Evolutionary conservation across 768 basidiomycete genomes (phyloP), one percentile per base, ranked within the genome.

Genomic region (Dacryopinax spathularia): DNA sequence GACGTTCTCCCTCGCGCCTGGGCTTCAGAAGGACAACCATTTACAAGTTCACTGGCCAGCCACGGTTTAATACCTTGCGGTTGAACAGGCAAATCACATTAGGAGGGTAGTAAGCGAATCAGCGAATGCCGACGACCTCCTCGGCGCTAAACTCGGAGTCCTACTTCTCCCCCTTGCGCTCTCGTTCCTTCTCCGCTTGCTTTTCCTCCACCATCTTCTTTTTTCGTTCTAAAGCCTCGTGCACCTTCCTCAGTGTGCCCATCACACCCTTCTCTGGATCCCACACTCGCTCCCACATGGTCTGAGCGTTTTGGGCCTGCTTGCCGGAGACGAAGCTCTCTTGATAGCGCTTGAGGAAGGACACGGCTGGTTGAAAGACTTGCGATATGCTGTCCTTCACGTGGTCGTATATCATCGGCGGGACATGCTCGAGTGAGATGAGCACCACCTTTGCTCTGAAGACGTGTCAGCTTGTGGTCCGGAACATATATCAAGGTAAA

Each of bases 251-350:
- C 16, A 56, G 25, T 18, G 48, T 29, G 13, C 48, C 48, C 20
- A 44, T 7, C 9, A 29, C 25, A 2, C 48, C 48, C 10, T 56
- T 29, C 48, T 27, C 48, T 29, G 3, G 3, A 18, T 56, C 48
- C 48, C 5, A 5, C 48, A 29, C 48, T 29, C 5, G 25, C 9
- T 31, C 6, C 48, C 48, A 56, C 29, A 56, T 10, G 5, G 18
- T 29, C 25, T 29, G 13, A 2, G 48, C 48, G 10, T 10, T 27
- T 70, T 63, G 22, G 64, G 64, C 25, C 72, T 71, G 67, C 72
- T 77, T 65, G 69, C 69, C 15, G 69, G 74, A n/a, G 70, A 72
- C 18, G 75, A 74, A 29, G 72, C 71, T 60, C 73, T 73, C 7
- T 61, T 67, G 48, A 65, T 73, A 43, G 71, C 69, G 41, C 75